phyloP scores from a whole-genome alignment of 148 eudicot species.

The Cornus suecica region DNA sequence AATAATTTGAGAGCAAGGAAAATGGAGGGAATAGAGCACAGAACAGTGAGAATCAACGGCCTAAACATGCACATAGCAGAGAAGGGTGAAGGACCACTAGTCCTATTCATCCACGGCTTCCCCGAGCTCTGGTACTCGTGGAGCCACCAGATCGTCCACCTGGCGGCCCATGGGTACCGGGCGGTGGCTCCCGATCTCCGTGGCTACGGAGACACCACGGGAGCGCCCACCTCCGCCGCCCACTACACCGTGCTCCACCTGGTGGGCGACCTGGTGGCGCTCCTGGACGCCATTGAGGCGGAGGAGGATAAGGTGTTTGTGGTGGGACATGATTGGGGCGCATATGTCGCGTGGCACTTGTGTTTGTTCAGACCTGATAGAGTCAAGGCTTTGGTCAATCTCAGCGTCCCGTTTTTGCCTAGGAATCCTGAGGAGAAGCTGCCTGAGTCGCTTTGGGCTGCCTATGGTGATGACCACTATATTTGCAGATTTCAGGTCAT shows the following conservation, averaged over 20 bases:
- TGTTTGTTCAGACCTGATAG: slow-evolving; percentile 34
- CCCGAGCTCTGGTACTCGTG: slow-evolving; percentile 69
- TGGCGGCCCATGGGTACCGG: slow-evolving; percentile 50
- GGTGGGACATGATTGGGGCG: slow-evolving; percentile 42
- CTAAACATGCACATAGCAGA: slow-evolving; percentile 54
- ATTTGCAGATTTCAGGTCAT: slow-evolving; percentile 25
- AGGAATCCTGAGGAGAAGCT: slow-evolving; percentile 18
- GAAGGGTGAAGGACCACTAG: slow-evolving; percentile 37
- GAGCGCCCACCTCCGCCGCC: slow-evolving; percentile 19
- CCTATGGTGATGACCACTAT: slow-evolving; percentile 34
- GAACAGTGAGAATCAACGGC: slow-evolving; percentile 34
- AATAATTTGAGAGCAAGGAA: no score
- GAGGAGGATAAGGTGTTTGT: slow-evolving; percentile 26
- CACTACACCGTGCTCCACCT: slow-evolving; percentile 28
- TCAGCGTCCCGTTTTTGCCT: slow-evolving; percentile 17
- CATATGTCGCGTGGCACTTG: slow-evolving; percentile 29
- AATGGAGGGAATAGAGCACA: slow-evolving; percentile 52
- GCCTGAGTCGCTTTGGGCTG: not conserved
- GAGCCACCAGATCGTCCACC: slow-evolving; percentile 47
- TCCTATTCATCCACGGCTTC: slow-evolving; percentile 58
- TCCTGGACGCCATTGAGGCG: slow-evolving; percentile 16
- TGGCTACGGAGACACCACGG: slow-evolving; percentile 44
- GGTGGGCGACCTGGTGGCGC: slow-evolving; percentile 30
- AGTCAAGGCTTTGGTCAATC: slow-evolving; percentile 29
- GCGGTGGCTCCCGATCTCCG: slow-evolving; percentile 59